These are phyloP conservation scores for Pyrenopolyporus hunteri DNA, from an alignment of 495 filamentous ascomycete genomes.

Conservation along the genomic window DNA sequence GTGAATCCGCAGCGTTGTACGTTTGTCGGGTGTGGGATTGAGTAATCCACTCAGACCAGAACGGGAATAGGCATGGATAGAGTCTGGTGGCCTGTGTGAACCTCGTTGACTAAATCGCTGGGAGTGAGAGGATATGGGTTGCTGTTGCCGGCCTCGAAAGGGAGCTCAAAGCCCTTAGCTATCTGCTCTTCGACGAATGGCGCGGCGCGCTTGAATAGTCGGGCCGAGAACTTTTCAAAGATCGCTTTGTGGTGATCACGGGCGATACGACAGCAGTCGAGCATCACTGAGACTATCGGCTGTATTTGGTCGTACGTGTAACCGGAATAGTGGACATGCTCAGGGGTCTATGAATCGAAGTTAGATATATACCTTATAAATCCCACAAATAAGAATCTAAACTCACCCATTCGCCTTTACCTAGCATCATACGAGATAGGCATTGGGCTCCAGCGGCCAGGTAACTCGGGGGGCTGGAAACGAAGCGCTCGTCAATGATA, in stretches of 20 bases:
- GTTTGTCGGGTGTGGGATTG: neutral
- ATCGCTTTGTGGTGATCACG: conserved; percentile 82
- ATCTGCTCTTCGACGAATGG: conserved; percentile 78
- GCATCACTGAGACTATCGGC: conserved; percentile 73
- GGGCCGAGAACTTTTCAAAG: conserved; percentile 88
- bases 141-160: conserved; percentile 30
- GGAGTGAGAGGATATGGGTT: neutral
- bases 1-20: too few relatives aligned
- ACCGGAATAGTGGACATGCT: conserved; percentile 88
- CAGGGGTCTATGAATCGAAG: conserved; percentile 61
- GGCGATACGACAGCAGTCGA: conserved; percentile 86
- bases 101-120: conserved; percentile 3
- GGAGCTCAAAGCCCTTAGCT: conserved; percentile 56
- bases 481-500: conserved; percentile 98
- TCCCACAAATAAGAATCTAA: neutral
- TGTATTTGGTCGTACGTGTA: conserved; percentile 87
- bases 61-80: conserved; percentile 45
- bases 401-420: conserved; percentile 91
- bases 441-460: conserved; percentile 92
- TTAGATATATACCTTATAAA: conserved; percentile 40
- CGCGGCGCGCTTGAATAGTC: conserved; percentile 82
- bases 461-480: conserved; percentile 87
- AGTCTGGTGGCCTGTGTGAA: conserved; percentile 18
- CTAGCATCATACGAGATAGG: conserved; percentile 84
- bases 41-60: conserved; percentile 34